A percentile compares a stretch with the other conserved stretches of the same genome.
These are phyloP conservation scores for Trichoderma orchidacearum DNA, from an alignment of 495 filamentous ascomycete genomes.

Conservation along the genomic window DNA sequence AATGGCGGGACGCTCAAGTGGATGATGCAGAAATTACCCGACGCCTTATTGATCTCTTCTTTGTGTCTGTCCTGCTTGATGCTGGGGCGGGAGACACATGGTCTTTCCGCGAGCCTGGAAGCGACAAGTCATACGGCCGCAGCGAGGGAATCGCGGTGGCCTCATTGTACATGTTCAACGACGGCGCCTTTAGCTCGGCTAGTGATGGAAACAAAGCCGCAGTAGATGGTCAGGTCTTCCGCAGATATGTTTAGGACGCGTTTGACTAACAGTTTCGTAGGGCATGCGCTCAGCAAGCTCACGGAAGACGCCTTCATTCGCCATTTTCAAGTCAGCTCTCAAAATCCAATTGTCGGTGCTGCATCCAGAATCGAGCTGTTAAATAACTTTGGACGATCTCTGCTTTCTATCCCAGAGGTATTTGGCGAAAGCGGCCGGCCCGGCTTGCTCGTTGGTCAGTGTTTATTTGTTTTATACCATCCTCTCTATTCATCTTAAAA, in stretches of 20 bases:
- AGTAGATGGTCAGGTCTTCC: conserved; percentile 3
- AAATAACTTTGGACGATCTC: conserved; percentile 30
- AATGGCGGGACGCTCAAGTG: background rate
- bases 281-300: conserved; percentile 5
- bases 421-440: conserved; percentile 38
- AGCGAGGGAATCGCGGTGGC: conserved; percentile 49
- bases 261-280: no score
- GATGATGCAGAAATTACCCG: conserved; percentile 50
- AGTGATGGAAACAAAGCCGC: conserved; percentile 3
- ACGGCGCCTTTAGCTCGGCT: conserved; percentile 27
- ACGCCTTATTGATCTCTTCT: conserved; percentile 51
- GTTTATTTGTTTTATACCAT: background rate
- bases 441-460: conserved; percentile 40
- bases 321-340: conserved; percentile 29
- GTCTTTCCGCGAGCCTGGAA: conserved; percentile 38
- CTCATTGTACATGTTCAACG: conserved; percentile 43
- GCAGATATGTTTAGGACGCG: no score
- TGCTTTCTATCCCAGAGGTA: conserved; percentile 26
- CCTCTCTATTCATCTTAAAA: background rate
- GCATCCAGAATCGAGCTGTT: conserved; percentile 33
- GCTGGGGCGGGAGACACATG: conserved; percentile 53
- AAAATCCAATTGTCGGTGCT: conserved; percentile 39
- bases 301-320: background rate
- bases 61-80: conserved; percentile 56
- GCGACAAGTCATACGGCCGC: conserved; percentile 30